Evolutionary conservation across 208 protist genomes (phyloP).

Genomic region (Crithidia acanthocephali): DNA sequence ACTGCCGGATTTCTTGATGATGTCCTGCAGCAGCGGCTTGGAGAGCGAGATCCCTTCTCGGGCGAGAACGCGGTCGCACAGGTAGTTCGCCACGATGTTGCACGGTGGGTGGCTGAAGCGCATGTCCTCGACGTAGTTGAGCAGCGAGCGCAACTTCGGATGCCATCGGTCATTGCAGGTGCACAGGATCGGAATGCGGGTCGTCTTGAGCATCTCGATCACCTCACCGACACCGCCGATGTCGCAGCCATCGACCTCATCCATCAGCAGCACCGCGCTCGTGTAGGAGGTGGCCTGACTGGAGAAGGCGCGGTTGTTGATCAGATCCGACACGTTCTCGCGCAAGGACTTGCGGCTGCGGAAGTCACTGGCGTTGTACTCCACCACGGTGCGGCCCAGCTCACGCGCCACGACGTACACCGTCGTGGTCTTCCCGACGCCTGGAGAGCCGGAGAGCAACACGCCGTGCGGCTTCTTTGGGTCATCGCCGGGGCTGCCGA

Average conservation of each 20-base stretch:
- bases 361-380: slow-evolving; percentile 99
- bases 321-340: slow-evolving; percentile 76
- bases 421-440: slow-evolving; percentile 99
- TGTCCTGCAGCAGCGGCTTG: slow-evolving; percentile 83
- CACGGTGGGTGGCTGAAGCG: slow-evolving; percentile 91
- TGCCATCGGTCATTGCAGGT: slow-evolving; percentile 99
- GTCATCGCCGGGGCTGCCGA: slow-evolving; percentile 42
- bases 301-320: slow-evolving; percentile 86
- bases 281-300: slow-evolving; percentile 56
- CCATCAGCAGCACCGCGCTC: slow-evolving; percentile 97
- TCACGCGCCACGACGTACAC: slow-evolving; percentile 92
- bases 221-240: slow-evolving; percentile 97
- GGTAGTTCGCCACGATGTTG: slow-evolving; percentile 85
- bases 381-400: slow-evolving; percentile 93
- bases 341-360: slow-evolving; percentile 94
- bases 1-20: slow-evolving; percentile 89
- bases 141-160: slow-evolving; percentile 93
- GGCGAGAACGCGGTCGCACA: slow-evolving; percentile 89
- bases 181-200: slow-evolving; percentile 97
- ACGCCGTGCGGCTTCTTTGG: slow-evolving; percentile 71
- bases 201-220: slow-evolving; percentile 95
- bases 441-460: slow-evolving; percentile 97
- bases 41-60: slow-evolving; percentile 92
- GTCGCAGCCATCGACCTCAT: slow-evolving; percentile 99
- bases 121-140: slow-evolving; percentile 97